Conservation (phyloP, 345 rosid genomes). For the Arabidopsis suecica region DNA sequence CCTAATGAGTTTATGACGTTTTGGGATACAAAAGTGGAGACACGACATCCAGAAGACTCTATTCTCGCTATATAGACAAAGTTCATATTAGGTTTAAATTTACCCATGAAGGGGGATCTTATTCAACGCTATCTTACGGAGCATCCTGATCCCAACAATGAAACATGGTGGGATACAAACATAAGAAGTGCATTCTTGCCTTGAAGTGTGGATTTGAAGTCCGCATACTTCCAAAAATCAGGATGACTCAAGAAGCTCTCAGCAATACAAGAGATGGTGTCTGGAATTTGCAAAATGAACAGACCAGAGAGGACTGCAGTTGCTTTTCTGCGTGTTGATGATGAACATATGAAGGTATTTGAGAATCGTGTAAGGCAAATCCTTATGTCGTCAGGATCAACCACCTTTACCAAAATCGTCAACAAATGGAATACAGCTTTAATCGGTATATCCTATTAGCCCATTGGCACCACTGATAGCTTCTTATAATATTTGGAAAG, state of each 20-base stretch:
- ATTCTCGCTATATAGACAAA: slow-evolving; percentile 94
- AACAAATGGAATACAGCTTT: slow-evolving; percentile 99
- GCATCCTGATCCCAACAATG: slow-evolving; percentile 99
- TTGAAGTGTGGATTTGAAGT: slow-evolving; percentile 97
- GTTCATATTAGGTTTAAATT: slow-evolving; percentile 96
- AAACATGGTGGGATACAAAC: slow-evolving; percentile 99
- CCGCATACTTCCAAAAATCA: slow-evolving; percentile 94
- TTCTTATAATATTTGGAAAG: slow-evolving; percentile 23
- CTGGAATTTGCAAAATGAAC: slow-evolving; percentile 99
- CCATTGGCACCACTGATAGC: slow-evolving; percentile 11
- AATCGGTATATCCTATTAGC: slow-evolving; percentile 59
- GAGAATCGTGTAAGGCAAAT: slow-evolving; percentile 99
- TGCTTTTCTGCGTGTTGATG: slow-evolving; percentile 96
- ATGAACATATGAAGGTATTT: slow-evolving; percentile 98
- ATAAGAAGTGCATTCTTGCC: slow-evolving; percentile 67
- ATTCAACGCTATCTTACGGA: slow-evolving; percentile 99
- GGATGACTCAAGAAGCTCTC: slow-evolving; percentile 99
- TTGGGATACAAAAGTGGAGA: slow-evolving; percentile 99
- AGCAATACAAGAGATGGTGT: slow-evolving; percentile 98
- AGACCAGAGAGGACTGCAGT: slow-evolving; percentile 99
- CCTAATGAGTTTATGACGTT: slow-evolving; percentile 97
- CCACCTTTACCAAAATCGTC: slow-evolving; percentile 96
- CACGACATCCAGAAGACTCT: slow-evolving; percentile 90
- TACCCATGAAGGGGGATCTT: slow-evolving; percentile 98
- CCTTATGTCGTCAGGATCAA: slow-evolving; percentile 99